Evolutionary conservation across 1,139 yeast species (phyloP).

Genomic region (Hanseniaspora uvarum): DNA sequence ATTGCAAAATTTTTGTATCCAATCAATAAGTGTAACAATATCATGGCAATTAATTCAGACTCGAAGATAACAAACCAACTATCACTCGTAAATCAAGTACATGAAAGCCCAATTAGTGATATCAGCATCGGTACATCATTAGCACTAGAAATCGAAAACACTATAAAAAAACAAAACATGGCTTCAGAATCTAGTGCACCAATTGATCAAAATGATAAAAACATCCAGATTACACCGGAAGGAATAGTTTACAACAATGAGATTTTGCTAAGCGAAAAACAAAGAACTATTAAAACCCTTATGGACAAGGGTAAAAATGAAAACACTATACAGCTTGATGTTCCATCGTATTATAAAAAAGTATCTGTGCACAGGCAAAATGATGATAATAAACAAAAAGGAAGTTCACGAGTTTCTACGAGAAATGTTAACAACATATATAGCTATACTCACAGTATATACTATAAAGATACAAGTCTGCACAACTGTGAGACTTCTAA

Average conservation of each 20-base stretch:
- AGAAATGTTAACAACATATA: neutral
- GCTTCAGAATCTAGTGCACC: neutral
- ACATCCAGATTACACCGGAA: neutral
- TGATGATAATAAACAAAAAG: too few relatives aligned
- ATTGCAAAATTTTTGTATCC: constrained; percentile 2
- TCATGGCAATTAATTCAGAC: neutral
- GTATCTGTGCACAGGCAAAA: neutral
- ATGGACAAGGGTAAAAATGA: neutral
- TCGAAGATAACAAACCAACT: neutral
- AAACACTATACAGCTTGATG: neutral
- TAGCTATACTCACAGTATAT: neutral
- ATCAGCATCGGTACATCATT: constrained; percentile 1
- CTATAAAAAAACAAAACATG: neutral
- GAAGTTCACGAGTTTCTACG: neutral
- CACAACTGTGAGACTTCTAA: neutral
- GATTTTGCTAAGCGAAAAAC: neutral
- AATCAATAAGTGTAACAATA: neutral
- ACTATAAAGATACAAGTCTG: neutral
- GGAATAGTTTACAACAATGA: neutral
- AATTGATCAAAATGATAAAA: neutral
- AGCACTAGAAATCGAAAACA: constrained; percentile 1
- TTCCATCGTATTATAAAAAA: neutral
- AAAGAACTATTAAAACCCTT: neutral
- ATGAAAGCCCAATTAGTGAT: neutral
- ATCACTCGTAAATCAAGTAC: neutral